Conservation (phyloP, 768 basidiomycete species). For the Psilocybe tampanensis region DNA sequence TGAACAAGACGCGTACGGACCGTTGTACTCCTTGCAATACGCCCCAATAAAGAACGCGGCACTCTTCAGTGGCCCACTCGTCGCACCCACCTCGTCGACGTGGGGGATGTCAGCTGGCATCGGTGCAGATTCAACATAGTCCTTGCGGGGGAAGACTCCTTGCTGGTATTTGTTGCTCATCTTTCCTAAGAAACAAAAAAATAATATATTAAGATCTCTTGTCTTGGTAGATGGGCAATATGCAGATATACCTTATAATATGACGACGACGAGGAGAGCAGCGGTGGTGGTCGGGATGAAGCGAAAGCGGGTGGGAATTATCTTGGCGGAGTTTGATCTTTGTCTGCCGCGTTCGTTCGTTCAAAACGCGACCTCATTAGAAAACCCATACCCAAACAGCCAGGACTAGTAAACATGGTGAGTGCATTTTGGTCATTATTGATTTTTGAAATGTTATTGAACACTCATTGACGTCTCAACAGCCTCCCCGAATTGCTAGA, state of each 20-base stretch:
- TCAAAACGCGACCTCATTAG: background rate
- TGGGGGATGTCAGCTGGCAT: constrained; percentile 67
- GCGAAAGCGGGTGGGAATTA: constrained; percentile 16
- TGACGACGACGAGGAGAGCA: constrained; percentile 1
- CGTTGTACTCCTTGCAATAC: constrained; percentile 95
- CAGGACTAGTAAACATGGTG: constrained; percentile 5
- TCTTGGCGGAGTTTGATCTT: constrained; percentile 6
- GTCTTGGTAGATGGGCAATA: background rate
- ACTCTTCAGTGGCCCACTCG: constrained; percentile 93
- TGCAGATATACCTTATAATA: no score
- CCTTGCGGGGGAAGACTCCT: constrained; percentile 41
- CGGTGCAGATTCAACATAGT: constrained; percentile 67
- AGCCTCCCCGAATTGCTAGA: constrained; percentile 61
- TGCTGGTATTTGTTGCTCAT: constrained; percentile 55
- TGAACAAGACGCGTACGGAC: constrained; percentile 45
- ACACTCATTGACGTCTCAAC: background rate
- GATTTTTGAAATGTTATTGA: no score
- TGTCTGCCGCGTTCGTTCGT: background rate
- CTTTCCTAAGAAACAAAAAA: background rate
- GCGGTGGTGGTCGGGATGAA: constrained; percentile 15
- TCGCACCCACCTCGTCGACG: constrained; percentile 86
- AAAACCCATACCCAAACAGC: background rate
- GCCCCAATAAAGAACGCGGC: constrained; percentile 97
- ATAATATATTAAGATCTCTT: background rate
- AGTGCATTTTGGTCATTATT: background rate